These are phyloP conservation scores for Trichothecium roseum DNA, from an alignment of 2,329 filamentous ascomycete genomes.

Conservation along the genomic window DNA sequence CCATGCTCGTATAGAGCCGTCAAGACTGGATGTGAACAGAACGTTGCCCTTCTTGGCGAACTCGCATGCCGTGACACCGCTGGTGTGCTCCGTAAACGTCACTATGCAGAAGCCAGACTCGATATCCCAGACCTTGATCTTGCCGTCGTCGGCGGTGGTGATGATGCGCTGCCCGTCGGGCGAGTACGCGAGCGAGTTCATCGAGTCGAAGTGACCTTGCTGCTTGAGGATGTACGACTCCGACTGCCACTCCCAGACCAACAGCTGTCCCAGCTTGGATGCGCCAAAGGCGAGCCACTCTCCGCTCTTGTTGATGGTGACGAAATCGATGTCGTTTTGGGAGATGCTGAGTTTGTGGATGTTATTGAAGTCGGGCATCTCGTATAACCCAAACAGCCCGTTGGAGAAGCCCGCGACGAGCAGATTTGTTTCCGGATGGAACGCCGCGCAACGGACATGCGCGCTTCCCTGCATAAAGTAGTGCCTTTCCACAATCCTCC, in stretches of 20 bases:
- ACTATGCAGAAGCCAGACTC: constrained; percentile 96
- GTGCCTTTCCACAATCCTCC: constrained; percentile 84
- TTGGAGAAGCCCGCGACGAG: constrained; percentile 95
- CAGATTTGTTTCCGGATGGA: constrained; percentile 78
- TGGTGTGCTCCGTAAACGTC: constrained; percentile 94
- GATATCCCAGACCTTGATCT: constrained; percentile 97
- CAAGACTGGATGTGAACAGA: constrained; percentile 86
- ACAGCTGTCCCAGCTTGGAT: constrained; percentile 85
- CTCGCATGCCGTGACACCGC: constrained; percentile 86
- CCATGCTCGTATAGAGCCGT: constrained; percentile 92
- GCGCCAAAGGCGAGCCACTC: constrained; percentile 98
- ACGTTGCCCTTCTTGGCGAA: constrained; percentile 95
- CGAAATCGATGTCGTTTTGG: constrained; percentile 90
- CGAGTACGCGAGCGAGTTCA: constrained; percentile 88
- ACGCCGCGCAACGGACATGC: constrained; percentile 80
- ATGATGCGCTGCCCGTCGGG: constrained; percentile 89
- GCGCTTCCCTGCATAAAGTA: constrained; percentile 91
- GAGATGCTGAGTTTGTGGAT: constrained; percentile 92
- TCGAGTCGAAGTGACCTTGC: constrained; percentile 91
- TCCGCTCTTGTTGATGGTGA: constrained; percentile 86
- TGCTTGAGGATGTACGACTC: constrained; percentile 98
- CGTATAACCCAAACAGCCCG: constrained; percentile 86
- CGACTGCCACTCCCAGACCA: constrained; percentile 99
- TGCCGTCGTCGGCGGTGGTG: constrained; percentile 90
- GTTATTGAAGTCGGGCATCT: constrained; percentile 89